These are phyloP conservation scores for Lactifluus subvellereus DNA, from an alignment of 768 basidiomycete genomes.

Conservation along the genomic window DNA sequence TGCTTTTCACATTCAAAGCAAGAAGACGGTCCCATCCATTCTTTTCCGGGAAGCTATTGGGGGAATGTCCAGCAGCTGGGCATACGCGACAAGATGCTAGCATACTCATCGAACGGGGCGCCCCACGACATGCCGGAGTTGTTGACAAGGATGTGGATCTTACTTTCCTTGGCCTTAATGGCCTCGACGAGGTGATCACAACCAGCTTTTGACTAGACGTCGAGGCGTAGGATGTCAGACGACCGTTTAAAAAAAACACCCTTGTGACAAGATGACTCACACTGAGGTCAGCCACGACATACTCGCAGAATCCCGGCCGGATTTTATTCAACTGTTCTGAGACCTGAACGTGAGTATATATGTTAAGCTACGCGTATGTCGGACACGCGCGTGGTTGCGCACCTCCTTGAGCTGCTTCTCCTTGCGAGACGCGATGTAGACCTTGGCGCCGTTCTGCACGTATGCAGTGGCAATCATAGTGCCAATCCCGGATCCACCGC, in stretches of 20 bases:
- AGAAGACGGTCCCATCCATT: slow-evolving; percentile 85
- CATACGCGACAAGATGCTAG: neutral
- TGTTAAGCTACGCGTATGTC: slow-evolving; percentile 34
- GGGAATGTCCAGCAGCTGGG: no score
- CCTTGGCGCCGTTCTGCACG: slow-evolving; percentile 80
- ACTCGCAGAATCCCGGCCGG: slow-evolving; percentile 57
- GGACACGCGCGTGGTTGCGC: neutral
- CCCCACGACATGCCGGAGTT: slow-evolving; percentile 83
- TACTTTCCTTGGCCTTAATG: slow-evolving; percentile 62
- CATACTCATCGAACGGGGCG: slow-evolving; percentile 50
- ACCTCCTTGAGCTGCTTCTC: slow-evolving; percentile 74
- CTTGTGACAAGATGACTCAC: slow-evolving; percentile 39
- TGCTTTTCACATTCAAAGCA: slow-evolving; percentile 77
- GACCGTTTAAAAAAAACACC: neutral
- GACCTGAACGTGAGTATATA: slow-evolving; percentile 27
- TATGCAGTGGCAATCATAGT: slow-evolving; percentile 80
- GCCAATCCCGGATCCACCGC: slow-evolving; percentile 80
- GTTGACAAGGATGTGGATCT: slow-evolving; percentile 78
- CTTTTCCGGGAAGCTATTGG: slow-evolving; percentile 58
- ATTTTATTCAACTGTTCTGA: slow-evolving; percentile 52
- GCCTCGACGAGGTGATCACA: slow-evolving; percentile 66
- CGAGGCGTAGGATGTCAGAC: neutral
- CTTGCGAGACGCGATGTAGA: slow-evolving; percentile 86
- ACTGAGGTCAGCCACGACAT: slow-evolving; percentile 67
- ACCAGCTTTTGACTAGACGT: slow-evolving; percentile 61